Conservation (phyloP, 306 rosid genomes). For the Cajanus cajan region DNA sequence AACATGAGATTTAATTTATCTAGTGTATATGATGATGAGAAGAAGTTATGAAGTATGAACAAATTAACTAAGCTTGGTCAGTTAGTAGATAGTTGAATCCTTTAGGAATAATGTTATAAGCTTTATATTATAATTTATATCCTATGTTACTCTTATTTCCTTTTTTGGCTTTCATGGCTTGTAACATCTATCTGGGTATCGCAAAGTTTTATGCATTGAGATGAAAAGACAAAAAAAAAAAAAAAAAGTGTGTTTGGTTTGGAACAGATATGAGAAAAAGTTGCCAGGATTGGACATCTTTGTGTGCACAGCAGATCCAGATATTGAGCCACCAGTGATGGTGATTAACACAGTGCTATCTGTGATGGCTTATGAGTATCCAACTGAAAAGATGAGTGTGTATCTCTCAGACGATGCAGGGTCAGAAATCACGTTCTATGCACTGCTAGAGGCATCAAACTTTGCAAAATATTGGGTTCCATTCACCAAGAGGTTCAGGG, state of each 20-base stretch:
- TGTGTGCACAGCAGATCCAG: conserved; percentile 88
- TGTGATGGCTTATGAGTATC: conserved; percentile 77
- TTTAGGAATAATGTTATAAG: too few relatives aligned
- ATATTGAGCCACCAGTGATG: conserved; percentile 72
- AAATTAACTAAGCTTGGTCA: too few relatives aligned
- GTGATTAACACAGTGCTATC: conserved; percentile 76
- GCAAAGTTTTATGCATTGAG: background rate
- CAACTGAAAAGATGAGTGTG: conserved; percentile 64
- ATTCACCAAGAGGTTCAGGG: conserved; percentile 56
- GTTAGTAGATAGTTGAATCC: background rate
- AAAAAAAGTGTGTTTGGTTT: background rate
- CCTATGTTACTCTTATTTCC: background rate
- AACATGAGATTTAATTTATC: background rate
- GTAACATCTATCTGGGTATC: background rate
- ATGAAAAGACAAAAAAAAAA: too few relatives aligned
- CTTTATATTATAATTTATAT: too few relatives aligned
- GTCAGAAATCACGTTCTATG: conserved; percentile 65
- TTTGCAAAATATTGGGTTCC: conserved; percentile 92
- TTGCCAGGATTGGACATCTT: conserved; percentile 73
- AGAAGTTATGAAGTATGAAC: background rate
- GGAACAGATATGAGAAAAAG: conserved; percentile 46
- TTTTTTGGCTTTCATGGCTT: background rate
- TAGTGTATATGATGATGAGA: background rate
- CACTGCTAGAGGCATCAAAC: conserved; percentile 54
- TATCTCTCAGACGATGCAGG: conserved; percentile 85